These are phyloP conservation scores for Spinellus fusiger DNA, from an alignment of 192 early-diverging fungal species.

Conservation along the genomic window DNA sequence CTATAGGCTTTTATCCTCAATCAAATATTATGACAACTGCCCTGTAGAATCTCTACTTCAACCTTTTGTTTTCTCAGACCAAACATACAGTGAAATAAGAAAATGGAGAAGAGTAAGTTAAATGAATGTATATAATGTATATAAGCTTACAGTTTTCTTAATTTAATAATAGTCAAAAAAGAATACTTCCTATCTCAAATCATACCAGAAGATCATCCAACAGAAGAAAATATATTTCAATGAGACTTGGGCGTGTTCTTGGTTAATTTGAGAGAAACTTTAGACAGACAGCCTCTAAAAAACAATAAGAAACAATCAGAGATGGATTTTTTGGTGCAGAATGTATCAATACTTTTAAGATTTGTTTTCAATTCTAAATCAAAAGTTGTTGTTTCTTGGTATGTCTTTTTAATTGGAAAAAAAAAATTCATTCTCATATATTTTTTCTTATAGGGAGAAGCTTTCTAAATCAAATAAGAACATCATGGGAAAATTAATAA, in stretches of 20 bases:
- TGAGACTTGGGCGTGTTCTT: neutral
- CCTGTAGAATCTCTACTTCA: constrained; percentile 4
- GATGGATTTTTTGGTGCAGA: constrained; percentile 3
- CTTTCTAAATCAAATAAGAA: neutral
- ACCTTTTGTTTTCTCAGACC: neutral
- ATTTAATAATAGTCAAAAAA: neutral
- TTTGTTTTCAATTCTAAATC: constrained; percentile 12
- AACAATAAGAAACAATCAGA: constrained; percentile 6
- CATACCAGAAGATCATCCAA: neutral
- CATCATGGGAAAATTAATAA: neutral
- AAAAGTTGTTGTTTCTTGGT: constrained; percentile 5
- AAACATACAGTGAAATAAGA: constrained; percentile 6
- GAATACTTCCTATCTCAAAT: constrained; percentile 5
- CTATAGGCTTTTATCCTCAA: constrained; percentile 6
- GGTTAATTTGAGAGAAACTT: constrained; percentile 3
- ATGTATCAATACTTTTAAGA: constrained; percentile 4
- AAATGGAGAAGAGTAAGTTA: constrained; percentile 9
- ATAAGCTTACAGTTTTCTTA: neutral
- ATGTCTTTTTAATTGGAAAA: neutral
- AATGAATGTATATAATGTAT: neutral
- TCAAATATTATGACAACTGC: neutral
- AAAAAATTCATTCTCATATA: constrained; percentile 1
- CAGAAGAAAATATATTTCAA: constrained; percentile 7
- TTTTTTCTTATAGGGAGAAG: neutral
- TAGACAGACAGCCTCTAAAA: constrained; percentile 3